Conservation (phyloP, 495 filamentous ascomycete species). For the Apiosordaria backusii region DNA sequence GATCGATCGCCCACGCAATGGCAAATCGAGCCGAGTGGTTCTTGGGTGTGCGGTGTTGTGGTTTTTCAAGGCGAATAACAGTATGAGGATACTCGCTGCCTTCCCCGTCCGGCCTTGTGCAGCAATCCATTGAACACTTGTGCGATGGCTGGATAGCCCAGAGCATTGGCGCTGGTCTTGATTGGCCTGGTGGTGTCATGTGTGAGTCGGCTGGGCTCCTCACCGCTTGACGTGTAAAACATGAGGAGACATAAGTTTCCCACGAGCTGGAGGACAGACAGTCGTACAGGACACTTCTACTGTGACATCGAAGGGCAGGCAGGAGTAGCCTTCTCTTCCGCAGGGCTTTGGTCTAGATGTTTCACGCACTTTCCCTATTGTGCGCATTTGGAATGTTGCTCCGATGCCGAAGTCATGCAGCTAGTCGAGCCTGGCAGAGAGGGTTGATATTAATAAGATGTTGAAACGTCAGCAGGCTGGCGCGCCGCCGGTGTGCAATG, state of each 20-base stretch:
- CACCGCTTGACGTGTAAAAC: slow-evolving; percentile 12
- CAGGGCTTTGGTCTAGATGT: neutral
- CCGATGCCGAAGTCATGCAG: neutral
- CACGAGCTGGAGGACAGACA: neutral
- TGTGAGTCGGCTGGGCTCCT: neutral
- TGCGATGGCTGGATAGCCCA: neutral
- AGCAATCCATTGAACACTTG: neutral
- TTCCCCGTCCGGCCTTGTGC: neutral
- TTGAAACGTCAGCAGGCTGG: neutral
- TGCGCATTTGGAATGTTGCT: neutral
- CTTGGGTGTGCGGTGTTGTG: neutral
- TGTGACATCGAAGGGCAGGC: neutral
- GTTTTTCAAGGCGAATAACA: neutral
- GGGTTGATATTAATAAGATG: neutral
- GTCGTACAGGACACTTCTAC: neutral
- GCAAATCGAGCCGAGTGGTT: neutral
- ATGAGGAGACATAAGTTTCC: neutral
- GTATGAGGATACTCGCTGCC: neutral
- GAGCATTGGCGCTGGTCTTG: neutral
- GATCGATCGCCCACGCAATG: neutral
- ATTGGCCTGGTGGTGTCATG: neutral
- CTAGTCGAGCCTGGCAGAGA: neutral
- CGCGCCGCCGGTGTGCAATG: neutral
- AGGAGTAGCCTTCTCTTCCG: neutral
- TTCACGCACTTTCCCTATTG: neutral